These are phyloP conservation scores for Magnusiomyces sp. DNA, from an alignment of 1,139 yeast species.

Conservation along the genomic window DNA sequence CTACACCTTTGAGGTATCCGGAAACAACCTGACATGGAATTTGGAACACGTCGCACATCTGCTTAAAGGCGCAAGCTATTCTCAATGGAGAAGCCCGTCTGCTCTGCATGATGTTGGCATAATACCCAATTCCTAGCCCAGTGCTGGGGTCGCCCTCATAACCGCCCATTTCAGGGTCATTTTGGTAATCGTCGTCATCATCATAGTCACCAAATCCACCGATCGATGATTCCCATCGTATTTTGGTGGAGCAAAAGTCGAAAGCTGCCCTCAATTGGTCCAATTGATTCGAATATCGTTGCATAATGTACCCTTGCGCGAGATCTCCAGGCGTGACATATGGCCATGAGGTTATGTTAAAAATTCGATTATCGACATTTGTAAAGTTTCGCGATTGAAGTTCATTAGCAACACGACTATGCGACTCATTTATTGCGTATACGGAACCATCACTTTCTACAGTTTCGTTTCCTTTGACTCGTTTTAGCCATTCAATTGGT, in stretches of 20 bases:
- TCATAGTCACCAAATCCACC: conserved; percentile 13
- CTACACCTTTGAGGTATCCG: conserved; percentile 80
- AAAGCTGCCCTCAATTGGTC: conserved; percentile 57
- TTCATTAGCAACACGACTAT: conserved; percentile 10
- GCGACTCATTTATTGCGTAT: no score
- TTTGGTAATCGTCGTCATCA: conserved; percentile 18
- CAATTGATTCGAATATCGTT: conserved; percentile 23
- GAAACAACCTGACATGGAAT: conserved; percentile 67
- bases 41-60: conserved; percentile 61
- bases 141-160: not conserved
- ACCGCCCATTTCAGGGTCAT: conserved; percentile 3
- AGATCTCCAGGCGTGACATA: conserved; percentile 28
- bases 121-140: not conserved
- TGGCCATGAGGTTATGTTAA: conserved; percentile 29
- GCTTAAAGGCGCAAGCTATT: conserved; percentile 65
- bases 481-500: conserved; percentile 39
- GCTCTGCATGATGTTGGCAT: conserved; percentile 28
- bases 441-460: conserved; percentile 19
- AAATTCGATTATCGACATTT: conserved; percentile 27
- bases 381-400: conserved; percentile 22
- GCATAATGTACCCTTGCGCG: conserved; percentile 9
- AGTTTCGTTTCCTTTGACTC: conserved; percentile 25
- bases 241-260: conserved; percentile 46
- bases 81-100: conserved; percentile 60
- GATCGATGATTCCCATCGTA: conserved; percentile 32